Evolutionary conservation across 495 filamentous ascomycete species (phyloP), one percentile per base, ranked within the genome.

Genomic region (Hypomontagnella monticulosa): DNA sequence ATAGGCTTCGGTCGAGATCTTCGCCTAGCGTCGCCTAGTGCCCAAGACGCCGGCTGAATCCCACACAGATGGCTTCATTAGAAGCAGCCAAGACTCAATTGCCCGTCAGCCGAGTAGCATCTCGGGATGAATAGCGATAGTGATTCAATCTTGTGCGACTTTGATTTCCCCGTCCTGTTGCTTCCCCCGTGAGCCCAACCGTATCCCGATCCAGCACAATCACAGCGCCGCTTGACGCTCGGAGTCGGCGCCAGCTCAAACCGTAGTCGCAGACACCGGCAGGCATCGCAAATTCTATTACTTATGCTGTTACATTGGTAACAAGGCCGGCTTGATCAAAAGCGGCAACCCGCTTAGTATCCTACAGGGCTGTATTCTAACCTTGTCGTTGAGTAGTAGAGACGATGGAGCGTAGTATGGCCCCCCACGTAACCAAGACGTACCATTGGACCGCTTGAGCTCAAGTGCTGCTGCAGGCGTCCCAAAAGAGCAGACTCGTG

Each of bases 1-100:
- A 55, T 64, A 57, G 55, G 50, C 60, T 40, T 69, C 56, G 66
- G 66, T 69, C 66, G 60, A 69, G 66, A 69, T 64, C 56, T 15
- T 63, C 54, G 59, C 59, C 66, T 60, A 60, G 59, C 54, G n/a
- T 47, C 61, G 62, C 61, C 61, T 58, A 62, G 61, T 61, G 41
- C 44, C 16, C 43, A 44, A 16, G 40, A 66, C 47, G 32, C 48
- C 52, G 67, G 67, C 52, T 61, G 62, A 70, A 70, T 70, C 36
- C 42, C 38, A 49, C 57, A 23, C 42, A 38, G 41, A 20, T 32
- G 47, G 42, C 27, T 37, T 43, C 38, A n/a, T 54, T 27, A 51
- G 38, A 16, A 56, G 20, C 41, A 34, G 61, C 60, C 56, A 69
- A 65, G 67, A 57, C 47, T 27, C 44, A 33, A 53, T 57, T 38